phyloP scores from a whole-genome alignment of 306 rosid species.

The Elaeagnus macrophylla region DNA sequence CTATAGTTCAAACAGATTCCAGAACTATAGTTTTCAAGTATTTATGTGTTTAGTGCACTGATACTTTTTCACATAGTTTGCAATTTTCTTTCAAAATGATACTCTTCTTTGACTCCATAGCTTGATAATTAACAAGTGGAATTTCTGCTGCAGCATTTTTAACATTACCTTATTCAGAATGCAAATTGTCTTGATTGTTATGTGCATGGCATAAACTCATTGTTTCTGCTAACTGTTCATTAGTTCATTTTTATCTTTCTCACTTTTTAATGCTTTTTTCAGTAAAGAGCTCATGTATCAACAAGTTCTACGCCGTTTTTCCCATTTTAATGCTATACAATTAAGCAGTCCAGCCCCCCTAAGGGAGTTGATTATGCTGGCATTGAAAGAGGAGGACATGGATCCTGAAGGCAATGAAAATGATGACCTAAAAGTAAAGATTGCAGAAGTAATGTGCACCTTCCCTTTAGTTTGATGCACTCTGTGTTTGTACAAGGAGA shows the following conservation, averaged over 20 bases:
- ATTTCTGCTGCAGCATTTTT: too few relatives aligned
- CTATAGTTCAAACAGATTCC: too few relatives aligned
- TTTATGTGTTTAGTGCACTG: too few relatives aligned
- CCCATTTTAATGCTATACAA: constrained; percentile 75
- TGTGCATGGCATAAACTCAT: too few relatives aligned
- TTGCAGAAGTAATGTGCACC: constrained; percentile 64
- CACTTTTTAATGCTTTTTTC: constrained; percentile 23
- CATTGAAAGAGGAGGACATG: constrained; percentile 68
- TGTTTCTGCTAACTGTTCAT: too few relatives aligned
- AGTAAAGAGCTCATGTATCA: constrained; percentile 97
- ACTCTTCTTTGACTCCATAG: too few relatives aligned
- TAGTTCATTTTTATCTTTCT: not conserved
- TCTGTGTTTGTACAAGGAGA: not conserved
- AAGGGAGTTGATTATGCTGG: constrained; percentile 65
- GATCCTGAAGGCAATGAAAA: constrained; percentile 45
- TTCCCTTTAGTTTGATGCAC: constrained; percentile 12
- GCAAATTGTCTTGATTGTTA: too few relatives aligned
- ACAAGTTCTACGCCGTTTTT: constrained; percentile 79
- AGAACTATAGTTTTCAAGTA: too few relatives aligned
- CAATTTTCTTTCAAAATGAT: too few relatives aligned
- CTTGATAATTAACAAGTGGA: too few relatives aligned
- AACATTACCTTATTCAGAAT: too few relatives aligned
- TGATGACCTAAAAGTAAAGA: constrained; percentile 52
- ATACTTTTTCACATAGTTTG: too few relatives aligned
- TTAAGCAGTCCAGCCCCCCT: constrained; percentile 75